Evolutionary conservation across 768 basidiomycete species (phyloP).

Genomic region (Candolleomyces eurysporus): DNA sequence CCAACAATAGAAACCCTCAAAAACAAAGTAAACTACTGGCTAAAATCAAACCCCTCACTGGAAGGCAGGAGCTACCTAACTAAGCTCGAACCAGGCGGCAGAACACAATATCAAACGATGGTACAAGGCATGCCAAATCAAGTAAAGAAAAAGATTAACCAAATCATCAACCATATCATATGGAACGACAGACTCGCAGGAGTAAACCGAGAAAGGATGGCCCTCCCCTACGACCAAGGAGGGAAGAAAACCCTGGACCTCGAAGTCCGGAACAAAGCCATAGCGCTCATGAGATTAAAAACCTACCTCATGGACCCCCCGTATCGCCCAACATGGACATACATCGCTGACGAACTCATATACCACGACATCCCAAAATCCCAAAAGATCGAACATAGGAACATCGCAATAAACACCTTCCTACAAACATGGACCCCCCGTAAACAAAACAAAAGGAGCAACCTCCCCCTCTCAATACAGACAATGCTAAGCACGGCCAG

Average conservation of each 20-base stretch:
- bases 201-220: conserved; percentile 22
- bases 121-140: conserved; percentile 26
- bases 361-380: neutral
- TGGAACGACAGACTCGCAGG: conserved; percentile 15
- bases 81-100: conserved; percentile 18
- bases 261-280: conserved; percentile 18
- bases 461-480: neutral
- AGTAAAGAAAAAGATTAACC: conserved; percentile 17
- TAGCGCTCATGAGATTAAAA: conserved; percentile 18
- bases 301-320: conserved; percentile 12
- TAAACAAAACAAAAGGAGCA: neutral
- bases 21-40: neutral
- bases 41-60: conserved; percentile 19
- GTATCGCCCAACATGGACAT: conserved; percentile 16
- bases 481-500: neutral
- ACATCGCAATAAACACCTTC: neutral
- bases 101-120: conserved; percentile 22
- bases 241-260: conserved; percentile 21
- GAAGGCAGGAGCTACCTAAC: conserved; percentile 17
- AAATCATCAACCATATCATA: conserved; percentile 18
- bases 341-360: conserved; percentile 6
- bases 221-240: conserved; percentile 16
- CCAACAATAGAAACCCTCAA: conserved; percentile 16
- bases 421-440: neutral
- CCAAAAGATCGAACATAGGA: conserved; percentile 9